These are phyloP conservation scores for Paecilomyces sp. DNA, from an alignment of 2,329 filamentous ascomycete species.

Conservation along the genomic window DNA sequence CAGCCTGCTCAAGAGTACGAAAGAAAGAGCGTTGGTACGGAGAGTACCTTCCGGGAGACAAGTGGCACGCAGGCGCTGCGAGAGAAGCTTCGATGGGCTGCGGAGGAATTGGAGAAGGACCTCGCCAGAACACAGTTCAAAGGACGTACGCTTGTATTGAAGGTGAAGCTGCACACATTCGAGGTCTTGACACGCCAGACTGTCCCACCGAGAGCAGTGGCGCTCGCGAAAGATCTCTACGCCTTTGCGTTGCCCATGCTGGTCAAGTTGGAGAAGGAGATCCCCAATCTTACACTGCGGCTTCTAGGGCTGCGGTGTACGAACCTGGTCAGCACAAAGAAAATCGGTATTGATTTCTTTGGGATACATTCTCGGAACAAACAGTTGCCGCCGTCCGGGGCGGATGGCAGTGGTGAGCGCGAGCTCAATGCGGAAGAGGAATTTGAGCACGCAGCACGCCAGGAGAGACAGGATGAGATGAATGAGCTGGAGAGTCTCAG, in stretches of 20 bases:
- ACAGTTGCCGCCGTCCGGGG: slow-evolving; percentile 6
- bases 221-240: slow-evolving; percentile 73
- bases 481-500: slow-evolving; percentile 56
- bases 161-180: slow-evolving; percentile 90
- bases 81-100: slow-evolving; percentile 70
- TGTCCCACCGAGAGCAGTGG: slow-evolving; percentile 65
- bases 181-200: slow-evolving; percentile 82
- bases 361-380: slow-evolving; percentile 36
- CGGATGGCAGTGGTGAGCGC: slow-evolving; percentile 42
- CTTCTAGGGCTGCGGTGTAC: slow-evolving; percentile 87
- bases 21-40: slow-evolving; percentile 88
- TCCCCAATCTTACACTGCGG: slow-evolving; percentile 69
- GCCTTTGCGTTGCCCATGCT: slow-evolving; percentile 75
- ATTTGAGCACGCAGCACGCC: slow-evolving; percentile 54
- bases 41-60: slow-evolving; percentile 83
- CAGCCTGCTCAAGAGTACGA: slow-evolving; percentile 85
- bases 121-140: slow-evolving; percentile 73
- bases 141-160: slow-evolving; percentile 83
- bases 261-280: slow-evolving; percentile 73
- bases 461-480: slow-evolving; percentile 55
- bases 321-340: slow-evolving; percentile 78
- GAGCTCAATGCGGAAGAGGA: slow-evolving; percentile 64
- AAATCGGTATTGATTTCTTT: slow-evolving; percentile 74
- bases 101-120: slow-evolving; percentile 82
- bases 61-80: slow-evolving; percentile 60